phyloP scores from a whole-genome alignment of 2,329 filamentous ascomycete species.

The Cladophialophora psammophila region DNA sequence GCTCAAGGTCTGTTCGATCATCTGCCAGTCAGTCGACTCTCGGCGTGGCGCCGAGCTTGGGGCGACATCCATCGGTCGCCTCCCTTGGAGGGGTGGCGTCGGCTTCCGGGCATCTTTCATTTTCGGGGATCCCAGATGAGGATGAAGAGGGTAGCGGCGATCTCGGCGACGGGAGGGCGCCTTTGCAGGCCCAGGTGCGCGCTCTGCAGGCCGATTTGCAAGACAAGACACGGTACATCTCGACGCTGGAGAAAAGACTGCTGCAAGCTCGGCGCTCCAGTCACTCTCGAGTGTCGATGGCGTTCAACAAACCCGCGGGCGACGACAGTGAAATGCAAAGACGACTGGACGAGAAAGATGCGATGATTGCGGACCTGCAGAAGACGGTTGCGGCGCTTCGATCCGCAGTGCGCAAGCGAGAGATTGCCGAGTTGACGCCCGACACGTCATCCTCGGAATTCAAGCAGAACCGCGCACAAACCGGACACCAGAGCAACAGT shows the following conservation, averaged over 20 bases:
- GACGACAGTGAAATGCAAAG: conserved; percentile 78
- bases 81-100: conserved; percentile 60
- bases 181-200: conserved; percentile 81
- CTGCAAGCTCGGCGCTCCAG: conserved; percentile 89
- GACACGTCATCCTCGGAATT: conserved; percentile 47
- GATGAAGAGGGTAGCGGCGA: conserved; percentile 76
- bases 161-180: conserved; percentile 85
- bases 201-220: conserved; percentile 92
- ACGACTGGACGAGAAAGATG: conserved; percentile 95
- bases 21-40: conserved; percentile 71
- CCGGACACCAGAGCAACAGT: conserved; percentile 42
- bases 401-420: conserved; percentile 83
- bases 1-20: conserved; percentile 67
- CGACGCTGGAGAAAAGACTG: conserved; percentile 88
- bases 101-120: conserved; percentile 44
- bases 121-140: conserved; percentile 54
- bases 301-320: conserved; percentile 73
- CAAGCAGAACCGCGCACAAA: conserved; percentile 41
- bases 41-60: conserved; percentile 60
- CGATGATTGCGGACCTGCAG: conserved; percentile 92
- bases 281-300: conserved; percentile 83
- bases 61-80: conserved; percentile 71
- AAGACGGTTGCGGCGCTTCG: conserved; percentile 88
- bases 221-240: conserved; percentile 98
- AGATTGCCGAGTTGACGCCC: conserved; percentile 71